Evolutionary conservation across 208 protist genomes (phyloP).

Genomic region (Leptomonas pyrrhocoris): DNA sequence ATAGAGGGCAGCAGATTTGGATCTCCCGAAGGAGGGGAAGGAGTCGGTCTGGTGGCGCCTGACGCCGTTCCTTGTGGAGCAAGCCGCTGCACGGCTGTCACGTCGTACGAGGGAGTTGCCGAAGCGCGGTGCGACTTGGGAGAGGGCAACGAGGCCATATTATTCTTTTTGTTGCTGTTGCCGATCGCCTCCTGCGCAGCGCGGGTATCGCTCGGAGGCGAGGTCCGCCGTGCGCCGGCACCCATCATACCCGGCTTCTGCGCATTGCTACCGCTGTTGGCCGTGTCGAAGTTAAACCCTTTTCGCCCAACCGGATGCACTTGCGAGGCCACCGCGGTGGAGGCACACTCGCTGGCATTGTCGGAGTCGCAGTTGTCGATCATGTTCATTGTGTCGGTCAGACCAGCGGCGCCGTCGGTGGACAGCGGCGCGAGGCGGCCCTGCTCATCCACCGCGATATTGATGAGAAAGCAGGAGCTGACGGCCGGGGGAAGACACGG

Average conservation of each 20-base stretch:
- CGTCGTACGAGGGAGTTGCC: not conserved
- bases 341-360: slow-evolving; percentile 1
- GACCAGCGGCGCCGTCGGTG: slow-evolving; percentile 1
- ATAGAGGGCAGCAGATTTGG: not conserved
- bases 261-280: not conserved
- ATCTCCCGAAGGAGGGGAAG: not conserved
- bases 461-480: slow-evolving; percentile 36
- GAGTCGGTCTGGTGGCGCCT: not conserved
- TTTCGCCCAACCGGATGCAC: not conserved
- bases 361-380: slow-evolving; percentile 1
- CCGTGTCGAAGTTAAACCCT: slow-evolving; percentile 20
- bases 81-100: slow-evolving; percentile 2
- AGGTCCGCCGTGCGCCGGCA: not conserved
- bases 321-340: not conserved
- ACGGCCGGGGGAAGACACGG: slow-evolving; percentile 26
- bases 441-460: slow-evolving; percentile 31
- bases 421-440: slow-evolving; percentile 21
- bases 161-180: not conserved
- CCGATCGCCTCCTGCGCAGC: not conserved
- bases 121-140: not conserved
- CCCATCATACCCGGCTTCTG: not conserved
- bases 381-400: slow-evolving; percentile 4
- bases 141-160: not conserved
- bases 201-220: not conserved
- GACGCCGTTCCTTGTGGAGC: not conserved